phyloP scores from a whole-genome alignment of 768 basidiomycete genomes.

The Epithele typhae region DNA sequence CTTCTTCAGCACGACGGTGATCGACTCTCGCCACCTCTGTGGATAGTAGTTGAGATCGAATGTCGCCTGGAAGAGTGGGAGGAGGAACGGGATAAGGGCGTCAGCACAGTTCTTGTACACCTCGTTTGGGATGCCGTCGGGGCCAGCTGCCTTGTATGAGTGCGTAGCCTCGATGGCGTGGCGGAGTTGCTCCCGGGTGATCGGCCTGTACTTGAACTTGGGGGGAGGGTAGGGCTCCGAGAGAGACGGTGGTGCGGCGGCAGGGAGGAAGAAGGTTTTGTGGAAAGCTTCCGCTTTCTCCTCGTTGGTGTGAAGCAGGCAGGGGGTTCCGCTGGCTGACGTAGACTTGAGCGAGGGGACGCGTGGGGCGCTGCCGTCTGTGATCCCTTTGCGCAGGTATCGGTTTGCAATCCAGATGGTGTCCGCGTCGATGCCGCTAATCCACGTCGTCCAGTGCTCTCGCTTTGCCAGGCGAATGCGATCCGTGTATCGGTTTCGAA shows the following conservation, averaged over 20 bases:
- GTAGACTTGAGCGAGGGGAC: constrained; percentile 18
- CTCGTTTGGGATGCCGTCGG: constrained; percentile 27
- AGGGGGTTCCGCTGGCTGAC: neutral
- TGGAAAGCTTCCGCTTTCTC: constrained; percentile 17
- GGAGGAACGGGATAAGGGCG: constrained; percentile 23
- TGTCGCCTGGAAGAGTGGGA: constrained; percentile 25
- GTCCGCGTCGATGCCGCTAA: constrained; percentile 8
- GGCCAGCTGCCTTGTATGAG: constrained; percentile 32
- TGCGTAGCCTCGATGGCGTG: constrained; percentile 24
- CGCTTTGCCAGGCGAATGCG: constrained; percentile 17
- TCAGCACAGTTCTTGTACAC: constrained; percentile 26
- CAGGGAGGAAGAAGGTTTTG: constrained; percentile 26
- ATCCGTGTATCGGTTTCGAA: constrained; percentile 10
- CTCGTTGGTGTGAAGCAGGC: constrained; percentile 4
- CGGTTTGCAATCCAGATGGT: constrained; percentile 20
- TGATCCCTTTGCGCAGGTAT: neutral
- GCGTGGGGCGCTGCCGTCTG: constrained; percentile 13
- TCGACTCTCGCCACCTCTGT: constrained; percentile 21
- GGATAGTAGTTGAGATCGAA: constrained; percentile 24
- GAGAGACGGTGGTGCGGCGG: neutral
- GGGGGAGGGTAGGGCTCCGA: no score
- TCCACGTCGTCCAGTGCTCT: constrained; percentile 22
- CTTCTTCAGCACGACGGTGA: constrained; percentile 30
- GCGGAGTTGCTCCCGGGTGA: constrained; percentile 26
- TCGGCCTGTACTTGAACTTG: constrained; percentile 8